These are phyloP conservation scores for Wallacemonas sp. DNA, from an alignment of 208 protist genomes.

Conservation along the genomic window DNA sequence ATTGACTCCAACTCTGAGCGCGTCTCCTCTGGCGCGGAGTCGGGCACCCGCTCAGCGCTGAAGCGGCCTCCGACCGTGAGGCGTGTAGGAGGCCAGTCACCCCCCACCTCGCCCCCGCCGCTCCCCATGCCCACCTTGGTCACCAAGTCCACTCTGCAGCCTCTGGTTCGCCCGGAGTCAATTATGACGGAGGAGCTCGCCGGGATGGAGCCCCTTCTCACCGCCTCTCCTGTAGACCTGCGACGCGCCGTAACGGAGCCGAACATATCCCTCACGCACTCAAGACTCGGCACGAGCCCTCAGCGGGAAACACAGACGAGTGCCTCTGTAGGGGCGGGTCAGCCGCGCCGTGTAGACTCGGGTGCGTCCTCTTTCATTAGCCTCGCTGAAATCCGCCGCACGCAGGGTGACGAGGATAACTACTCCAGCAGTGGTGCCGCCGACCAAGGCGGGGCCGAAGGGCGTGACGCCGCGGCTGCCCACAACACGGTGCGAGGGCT, in stretches of 20 bases:
- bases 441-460: background rate
- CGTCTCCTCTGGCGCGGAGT: too few species aligned
- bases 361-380: background rate
- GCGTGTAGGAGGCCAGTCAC: too few species aligned
- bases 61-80: too few species aligned
- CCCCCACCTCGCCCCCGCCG: too few species aligned
- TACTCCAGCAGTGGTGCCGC: background rate
- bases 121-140: too few species aligned
- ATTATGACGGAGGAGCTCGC: background rate
- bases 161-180: too few species aligned
- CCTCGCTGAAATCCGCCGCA: constrained; percentile 1
- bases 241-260: background rate
- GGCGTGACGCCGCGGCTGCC: too few species aligned
- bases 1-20: too few species aligned
- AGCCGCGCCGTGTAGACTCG: constrained; percentile 9
- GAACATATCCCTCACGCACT: background rate
- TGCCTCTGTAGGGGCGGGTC: background rate
- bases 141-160: too few species aligned
- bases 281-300: background rate
- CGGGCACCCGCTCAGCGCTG: too few species aligned
- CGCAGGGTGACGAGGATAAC: constrained; percentile 4
- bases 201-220: background rate
- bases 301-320: background rate
- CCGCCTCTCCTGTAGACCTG: background rate
- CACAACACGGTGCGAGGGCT: background rate